Conservation (phyloP, 345 rosid species). For the Cardiospermum halicacabum region DNA sequence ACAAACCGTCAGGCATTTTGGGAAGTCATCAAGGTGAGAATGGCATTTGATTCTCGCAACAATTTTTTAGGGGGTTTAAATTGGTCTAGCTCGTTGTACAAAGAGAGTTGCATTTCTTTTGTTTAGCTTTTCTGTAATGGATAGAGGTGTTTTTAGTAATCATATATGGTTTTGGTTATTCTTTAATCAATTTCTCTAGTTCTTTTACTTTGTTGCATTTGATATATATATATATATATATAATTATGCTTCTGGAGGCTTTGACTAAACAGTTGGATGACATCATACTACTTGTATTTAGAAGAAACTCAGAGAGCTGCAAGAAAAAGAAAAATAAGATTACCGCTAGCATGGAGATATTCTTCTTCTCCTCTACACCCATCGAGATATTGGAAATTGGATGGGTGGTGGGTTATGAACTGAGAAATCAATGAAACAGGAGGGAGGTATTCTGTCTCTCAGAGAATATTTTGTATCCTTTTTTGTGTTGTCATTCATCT, state of each 20-base stretch:
- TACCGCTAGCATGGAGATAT: too few species aligned
- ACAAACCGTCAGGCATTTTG: neutral
- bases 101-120: neutral
- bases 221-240: neutral
- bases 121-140: conserved; percentile 1
- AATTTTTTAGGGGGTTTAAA: conserved; percentile 11
- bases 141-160: conserved; percentile 6
- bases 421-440: too few species aligned
- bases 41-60: conserved; percentile 3
- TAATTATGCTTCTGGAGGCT: neutral
- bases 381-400: too few species aligned
- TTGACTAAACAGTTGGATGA: neutral
- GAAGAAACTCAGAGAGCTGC: too few species aligned
- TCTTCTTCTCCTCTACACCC: too few species aligned
- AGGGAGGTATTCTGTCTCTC: too few species aligned
- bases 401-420: too few species aligned
- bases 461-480: too few species aligned
- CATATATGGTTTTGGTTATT: conserved; percentile 1
- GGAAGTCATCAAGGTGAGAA: conserved; percentile 17
- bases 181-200: neutral
- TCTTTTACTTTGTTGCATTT: neutral
- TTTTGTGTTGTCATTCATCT: too few species aligned
- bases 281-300: too few species aligned
- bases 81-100: conserved; percentile 15
- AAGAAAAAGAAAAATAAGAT: too few species aligned